Base-by-base conservation (phyloP, 1,284 basidiomycete genomes). In the Melanopsichium pennsylvanicum region DNA sequence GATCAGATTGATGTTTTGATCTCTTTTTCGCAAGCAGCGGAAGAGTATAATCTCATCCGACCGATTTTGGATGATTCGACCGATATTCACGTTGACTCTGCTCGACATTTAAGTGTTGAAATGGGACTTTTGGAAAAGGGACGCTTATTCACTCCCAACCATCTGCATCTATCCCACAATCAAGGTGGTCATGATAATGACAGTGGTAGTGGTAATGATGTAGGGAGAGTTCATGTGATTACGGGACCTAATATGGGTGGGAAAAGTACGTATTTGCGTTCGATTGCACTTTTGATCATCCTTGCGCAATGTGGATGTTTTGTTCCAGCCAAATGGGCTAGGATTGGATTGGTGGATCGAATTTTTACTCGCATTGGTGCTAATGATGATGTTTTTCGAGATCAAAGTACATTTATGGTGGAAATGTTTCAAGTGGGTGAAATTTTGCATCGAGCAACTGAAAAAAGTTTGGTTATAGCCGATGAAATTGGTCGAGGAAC, bases 201-300 rank as follows among this genome's bases (percentile, higher is more conserved):
- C n/a, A n/a, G 27, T 29, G 8, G 13, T 29, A 7, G 27, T 29
- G 8, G 27, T 29, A 7, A 29, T 29, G 31, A 31, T 7, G n/a
- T 12, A 7, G 29, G 25, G 0, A 31, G 33, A 2, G 76, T 97
- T 4, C 84, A 88, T 56, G 80, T 96, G 42, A 90, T 97, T 70
- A 97, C 94, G 1, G 95, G 95, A 0, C 95, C 95, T 0, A 97
- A 97, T 77, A 97, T 97, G 92, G 91, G 35, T 87, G 92, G 74
- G 42, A 97, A 99, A 82, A 94, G 91, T 1, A 97, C 95, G 0
- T 86, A 92, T 26, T 85, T 99, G 16, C 90, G 95, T 13, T 94
- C 97, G 80, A 91, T 88, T 0, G 96, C 95, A 4, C 84, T 98
- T 22, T 90, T 97, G 45, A 85, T 89, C 8, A 90, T 98, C 57